Evolutionary conservation across 2,329 filamentous ascomycete species (phyloP).

Genomic region (Aphanocladium album): DNA sequence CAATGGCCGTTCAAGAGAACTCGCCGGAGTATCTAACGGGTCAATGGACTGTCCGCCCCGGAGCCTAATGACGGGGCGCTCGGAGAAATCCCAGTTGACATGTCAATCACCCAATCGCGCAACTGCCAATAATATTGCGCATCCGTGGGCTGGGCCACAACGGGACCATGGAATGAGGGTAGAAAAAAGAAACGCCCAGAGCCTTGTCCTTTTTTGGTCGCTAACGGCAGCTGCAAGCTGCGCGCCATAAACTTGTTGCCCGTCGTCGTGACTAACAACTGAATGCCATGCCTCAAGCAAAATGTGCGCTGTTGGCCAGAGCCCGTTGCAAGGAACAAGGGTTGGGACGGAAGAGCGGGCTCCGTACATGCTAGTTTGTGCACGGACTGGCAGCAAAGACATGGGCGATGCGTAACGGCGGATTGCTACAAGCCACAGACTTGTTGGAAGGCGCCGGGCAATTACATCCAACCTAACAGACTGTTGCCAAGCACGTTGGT

Average conservation of each 20-base stretch:
- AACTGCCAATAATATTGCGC: too few species aligned
- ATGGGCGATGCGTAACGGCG: background rate
- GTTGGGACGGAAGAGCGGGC: background rate
- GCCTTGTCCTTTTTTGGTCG: too few species aligned
- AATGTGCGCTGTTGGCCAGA: constrained; percentile 1
- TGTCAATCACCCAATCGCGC: background rate
- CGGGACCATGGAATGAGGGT: too few species aligned
- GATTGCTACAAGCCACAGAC: background rate
- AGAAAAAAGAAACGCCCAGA: too few species aligned
- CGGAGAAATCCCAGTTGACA: background rate
- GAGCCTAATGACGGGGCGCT: background rate
- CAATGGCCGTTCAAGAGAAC: too few species aligned
- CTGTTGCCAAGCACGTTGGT: background rate
- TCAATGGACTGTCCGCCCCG: background rate
- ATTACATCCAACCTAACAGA: background rate
- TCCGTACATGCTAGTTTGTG: background rate
- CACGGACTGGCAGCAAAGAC: background rate
- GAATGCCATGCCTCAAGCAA: too few species aligned
- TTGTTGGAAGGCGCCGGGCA: background rate
- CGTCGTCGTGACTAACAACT: too few species aligned
- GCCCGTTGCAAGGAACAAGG: background rate
- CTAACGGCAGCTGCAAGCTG: too few species aligned
- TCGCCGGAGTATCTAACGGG: background rate
- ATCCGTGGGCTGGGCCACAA: too few species aligned
- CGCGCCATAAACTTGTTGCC: too few species aligned